These are phyloP conservation scores for Apiotrichum veenhuisii DNA, from an alignment of 1,284 basidiomycete genomes.

Conservation along the genomic window DNA sequence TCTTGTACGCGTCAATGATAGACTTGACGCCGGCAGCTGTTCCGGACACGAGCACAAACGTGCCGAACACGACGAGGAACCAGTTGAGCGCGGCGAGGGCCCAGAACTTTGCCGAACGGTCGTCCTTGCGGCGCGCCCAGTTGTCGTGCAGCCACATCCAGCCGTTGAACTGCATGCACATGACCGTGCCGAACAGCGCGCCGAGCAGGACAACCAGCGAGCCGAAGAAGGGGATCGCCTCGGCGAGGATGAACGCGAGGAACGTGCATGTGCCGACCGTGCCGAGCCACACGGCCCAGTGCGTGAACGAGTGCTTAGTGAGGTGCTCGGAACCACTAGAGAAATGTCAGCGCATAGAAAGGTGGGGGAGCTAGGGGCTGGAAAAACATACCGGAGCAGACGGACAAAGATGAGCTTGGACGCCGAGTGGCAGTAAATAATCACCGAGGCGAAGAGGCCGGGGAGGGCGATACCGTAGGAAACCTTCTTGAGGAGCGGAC, in stretches of 20 bases:
- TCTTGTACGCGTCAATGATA: constrained; percentile 37
- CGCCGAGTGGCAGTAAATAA: constrained; percentile 27
- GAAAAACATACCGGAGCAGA: constrained; percentile 13
- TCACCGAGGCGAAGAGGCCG: constrained; percentile 27
- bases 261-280: constrained; percentile 35
- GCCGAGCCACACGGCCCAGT: constrained; percentile 59
- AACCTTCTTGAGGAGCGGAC: constrained; percentile 43
- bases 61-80: constrained; percentile 28
- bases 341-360: not conserved
- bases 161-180: constrained; percentile 21
- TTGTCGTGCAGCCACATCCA: constrained; percentile 35
- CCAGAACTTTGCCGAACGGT: constrained; percentile 13
- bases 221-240: constrained; percentile 43
- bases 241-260: constrained; percentile 58
- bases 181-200: constrained; percentile 22
- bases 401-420: constrained; percentile 38
- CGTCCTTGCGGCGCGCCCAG: constrained; percentile 19
- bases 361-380: not conserved
- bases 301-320: constrained; percentile 57
- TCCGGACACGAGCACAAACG: constrained; percentile 30
- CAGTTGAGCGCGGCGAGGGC: constrained; percentile 23
- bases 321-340: constrained; percentile 55
- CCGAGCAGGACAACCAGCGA: constrained; percentile 31
- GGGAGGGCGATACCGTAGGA: constrained; percentile 14
- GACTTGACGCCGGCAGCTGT: constrained; percentile 13